phyloP scores from a whole-genome alignment of 1,284 basidiomycete genomes.

The Austroboletus rostrupii region DNA sequence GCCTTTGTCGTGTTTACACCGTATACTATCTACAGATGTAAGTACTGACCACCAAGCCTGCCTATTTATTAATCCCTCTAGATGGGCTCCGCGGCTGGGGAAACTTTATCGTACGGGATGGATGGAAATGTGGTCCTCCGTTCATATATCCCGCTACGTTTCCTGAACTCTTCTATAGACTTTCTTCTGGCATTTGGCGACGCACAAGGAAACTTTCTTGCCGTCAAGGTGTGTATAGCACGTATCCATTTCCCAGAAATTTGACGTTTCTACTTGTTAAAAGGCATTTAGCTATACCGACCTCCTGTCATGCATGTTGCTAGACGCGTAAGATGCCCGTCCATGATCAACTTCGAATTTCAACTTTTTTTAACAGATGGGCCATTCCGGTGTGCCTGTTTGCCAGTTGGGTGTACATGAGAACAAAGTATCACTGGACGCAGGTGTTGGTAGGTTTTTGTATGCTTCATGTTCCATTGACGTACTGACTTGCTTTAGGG shows the following conservation, averaged over 20 bases:
- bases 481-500: slow-evolving; percentile 42
- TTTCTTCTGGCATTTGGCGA: slow-evolving; percentile 72
- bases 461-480: neutral
- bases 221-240: slow-evolving; percentile 55
- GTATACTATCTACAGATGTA: slow-evolving; percentile 79
- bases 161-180: slow-evolving; percentile 40
- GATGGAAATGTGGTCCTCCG: slow-evolving; percentile 72
- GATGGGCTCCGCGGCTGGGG: slow-evolving; percentile 77
- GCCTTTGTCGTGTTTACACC: slow-evolving; percentile 73
- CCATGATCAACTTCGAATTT: neutral
- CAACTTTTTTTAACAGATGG: slow-evolving; percentile 48
- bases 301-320: slow-evolving; percentile 82
- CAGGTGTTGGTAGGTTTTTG: slow-evolving; percentile 57
- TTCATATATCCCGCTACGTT: neutral
- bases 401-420: slow-evolving; percentile 77
- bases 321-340: slow-evolving; percentile 61
- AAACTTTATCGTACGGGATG: slow-evolving; percentile 66
- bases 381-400: slow-evolving; percentile 82
- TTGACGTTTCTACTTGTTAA: neutral
- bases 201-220: slow-evolving; percentile 80
- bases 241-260: neutral
- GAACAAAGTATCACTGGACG: slow-evolving; percentile 75
- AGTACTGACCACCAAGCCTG: slow-evolving; percentile 14
- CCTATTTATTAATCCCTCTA: slow-evolving; percentile 25
- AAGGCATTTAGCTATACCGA: slow-evolving; percentile 82